phyloP scores from a whole-genome alignment of 208 protist genomes.

The Plasmodiophora brassicae region DNA sequence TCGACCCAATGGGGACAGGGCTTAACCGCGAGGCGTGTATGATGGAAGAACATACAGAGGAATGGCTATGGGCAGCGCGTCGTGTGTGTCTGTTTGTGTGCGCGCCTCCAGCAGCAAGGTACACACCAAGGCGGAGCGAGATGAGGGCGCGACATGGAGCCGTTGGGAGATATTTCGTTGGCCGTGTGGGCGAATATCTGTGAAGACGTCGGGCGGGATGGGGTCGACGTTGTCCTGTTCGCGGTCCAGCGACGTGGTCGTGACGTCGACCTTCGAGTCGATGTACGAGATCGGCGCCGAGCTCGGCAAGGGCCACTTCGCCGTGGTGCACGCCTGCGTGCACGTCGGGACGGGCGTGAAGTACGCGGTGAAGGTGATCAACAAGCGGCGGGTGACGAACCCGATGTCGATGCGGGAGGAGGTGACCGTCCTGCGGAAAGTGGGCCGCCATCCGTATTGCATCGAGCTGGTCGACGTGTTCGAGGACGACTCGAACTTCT shows the following conservation, averaged over 20 bases:
- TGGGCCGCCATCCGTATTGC: neutral
- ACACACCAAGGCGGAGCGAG: too few relatives aligned
- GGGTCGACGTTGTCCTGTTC: neutral
- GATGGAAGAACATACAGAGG: too few relatives aligned
- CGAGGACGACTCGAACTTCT: slow-evolving; percentile 37
- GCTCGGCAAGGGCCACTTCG: slow-evolving; percentile 22
- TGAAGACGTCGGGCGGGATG: too few relatives aligned
- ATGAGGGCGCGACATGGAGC: too few relatives aligned
- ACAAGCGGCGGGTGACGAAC: slow-evolving; percentile 25
- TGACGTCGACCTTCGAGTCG: neutral
- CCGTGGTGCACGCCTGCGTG: neutral
- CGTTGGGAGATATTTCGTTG: too few relatives aligned
- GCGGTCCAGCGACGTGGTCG: neutral
- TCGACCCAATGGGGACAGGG: too few relatives aligned
- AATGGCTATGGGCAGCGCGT: too few relatives aligned
- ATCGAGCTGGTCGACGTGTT: neutral
- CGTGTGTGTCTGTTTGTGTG: too few relatives aligned
- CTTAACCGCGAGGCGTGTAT: too few relatives aligned
- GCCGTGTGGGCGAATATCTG: too few relatives aligned
- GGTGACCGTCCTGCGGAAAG: neutral
- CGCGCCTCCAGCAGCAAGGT: too few relatives aligned
- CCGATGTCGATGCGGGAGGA: slow-evolving; percentile 25
- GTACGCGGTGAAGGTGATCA: slow-evolving; percentile 24
- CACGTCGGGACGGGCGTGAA: neutral
- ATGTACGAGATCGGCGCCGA: neutral